Conservation (phyloP, 257 asterid genomes). For the Leonotis leonurus region DNA sequence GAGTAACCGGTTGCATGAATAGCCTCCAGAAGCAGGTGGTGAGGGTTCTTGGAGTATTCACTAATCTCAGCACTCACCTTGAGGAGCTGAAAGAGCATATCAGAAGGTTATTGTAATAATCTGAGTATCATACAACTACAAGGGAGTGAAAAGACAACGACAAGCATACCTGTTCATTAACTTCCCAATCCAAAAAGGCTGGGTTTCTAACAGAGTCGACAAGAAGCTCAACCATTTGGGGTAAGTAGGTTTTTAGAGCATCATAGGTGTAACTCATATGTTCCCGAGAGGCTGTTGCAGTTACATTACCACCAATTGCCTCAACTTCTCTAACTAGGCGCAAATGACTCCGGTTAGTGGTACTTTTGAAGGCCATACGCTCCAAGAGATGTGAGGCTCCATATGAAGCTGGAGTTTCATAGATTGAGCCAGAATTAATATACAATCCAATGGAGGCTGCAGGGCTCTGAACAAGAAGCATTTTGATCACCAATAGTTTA, state of each 20-base stretch:
- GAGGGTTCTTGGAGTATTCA: conserved; percentile 72
- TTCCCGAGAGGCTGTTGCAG: conserved; percentile 73
- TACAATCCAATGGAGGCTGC: conserved; percentile 78
- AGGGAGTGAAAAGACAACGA: conserved; percentile 1
- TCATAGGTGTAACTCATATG: conserved; percentile 77
- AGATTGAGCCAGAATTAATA: conserved; percentile 84
- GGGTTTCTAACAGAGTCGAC: conserved; percentile 80
- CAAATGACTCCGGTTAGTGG: conserved; percentile 74
- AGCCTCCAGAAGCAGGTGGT: conserved; percentile 83
- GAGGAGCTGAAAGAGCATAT: conserved; percentile 40
- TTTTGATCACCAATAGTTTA: no score
- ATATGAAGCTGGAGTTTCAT: conserved; percentile 64
- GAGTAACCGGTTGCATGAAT: conserved; percentile 71
- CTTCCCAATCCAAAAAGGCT: conserved; percentile 94
- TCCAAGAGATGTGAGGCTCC: conserved; percentile 88
- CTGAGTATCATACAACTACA: background rate
- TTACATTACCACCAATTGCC: conserved; percentile 88
- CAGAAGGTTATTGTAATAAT: background rate
- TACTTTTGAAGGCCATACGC: conserved; percentile 93
- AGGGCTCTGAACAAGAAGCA: no score
- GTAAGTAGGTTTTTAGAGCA: conserved; percentile 64
- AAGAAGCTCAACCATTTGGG: conserved; percentile 92
- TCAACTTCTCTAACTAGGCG: conserved; percentile 83
- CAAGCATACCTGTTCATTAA: conserved; percentile 68
- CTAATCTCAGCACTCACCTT: conserved; percentile 58